Percentiles rank a stretch among this genome's conserved stretches.
phyloP scores from a whole-genome alignment of 2,329 filamentous ascomycete species.

The Didymella pinodella region DNA sequence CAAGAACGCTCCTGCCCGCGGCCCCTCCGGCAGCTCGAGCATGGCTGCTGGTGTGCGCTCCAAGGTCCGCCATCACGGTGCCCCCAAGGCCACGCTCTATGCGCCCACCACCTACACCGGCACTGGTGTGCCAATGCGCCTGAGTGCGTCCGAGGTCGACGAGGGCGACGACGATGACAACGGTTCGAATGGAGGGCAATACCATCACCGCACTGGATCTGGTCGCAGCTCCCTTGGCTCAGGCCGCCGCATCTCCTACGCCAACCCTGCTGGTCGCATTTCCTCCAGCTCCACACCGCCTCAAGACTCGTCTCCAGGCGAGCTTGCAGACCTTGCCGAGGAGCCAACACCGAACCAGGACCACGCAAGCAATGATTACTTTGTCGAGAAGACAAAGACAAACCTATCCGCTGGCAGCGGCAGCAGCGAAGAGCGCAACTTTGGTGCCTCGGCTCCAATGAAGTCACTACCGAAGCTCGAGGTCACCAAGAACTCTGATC shows the following conservation, averaged over 20 bases:
- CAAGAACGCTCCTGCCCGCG: constrained; percentile 47
- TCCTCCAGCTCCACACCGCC: constrained; percentile 64
- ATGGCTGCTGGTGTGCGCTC: constrained; percentile 67
- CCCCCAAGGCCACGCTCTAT: constrained; percentile 80
- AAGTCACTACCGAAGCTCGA: constrained; percentile 54
- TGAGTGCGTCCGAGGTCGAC: constrained; percentile 95
- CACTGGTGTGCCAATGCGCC: constrained; percentile 84
- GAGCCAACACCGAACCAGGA: constrained; percentile 58
- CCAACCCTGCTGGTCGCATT: constrained; percentile 55
- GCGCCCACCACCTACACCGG: constrained; percentile 77
- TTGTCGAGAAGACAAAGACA: constrained; percentile 50
- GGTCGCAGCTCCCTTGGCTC: constrained; percentile 71
- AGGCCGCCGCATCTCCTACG: constrained; percentile 49
- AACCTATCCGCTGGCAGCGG: constrained; percentile 55
- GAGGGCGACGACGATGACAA: constrained; percentile 82
- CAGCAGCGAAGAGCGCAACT: constrained; percentile 57
- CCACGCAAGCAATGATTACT: constrained; percentile 51
- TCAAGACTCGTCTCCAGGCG: constrained; percentile 49
- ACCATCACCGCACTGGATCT: constrained; percentile 76
- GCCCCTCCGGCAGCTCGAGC: constrained; percentile 50
- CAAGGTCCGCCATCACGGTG: constrained; percentile 89
- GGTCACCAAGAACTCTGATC: constrained; percentile 67
- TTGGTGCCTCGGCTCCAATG: constrained; percentile 63
- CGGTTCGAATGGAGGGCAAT: constrained; percentile 52
- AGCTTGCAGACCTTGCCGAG: constrained; percentile 51